These are phyloP conservation scores for Tanacetum coccineum DNA, from an alignment of 129 eudicot species.

Conservation along the genomic window DNA sequence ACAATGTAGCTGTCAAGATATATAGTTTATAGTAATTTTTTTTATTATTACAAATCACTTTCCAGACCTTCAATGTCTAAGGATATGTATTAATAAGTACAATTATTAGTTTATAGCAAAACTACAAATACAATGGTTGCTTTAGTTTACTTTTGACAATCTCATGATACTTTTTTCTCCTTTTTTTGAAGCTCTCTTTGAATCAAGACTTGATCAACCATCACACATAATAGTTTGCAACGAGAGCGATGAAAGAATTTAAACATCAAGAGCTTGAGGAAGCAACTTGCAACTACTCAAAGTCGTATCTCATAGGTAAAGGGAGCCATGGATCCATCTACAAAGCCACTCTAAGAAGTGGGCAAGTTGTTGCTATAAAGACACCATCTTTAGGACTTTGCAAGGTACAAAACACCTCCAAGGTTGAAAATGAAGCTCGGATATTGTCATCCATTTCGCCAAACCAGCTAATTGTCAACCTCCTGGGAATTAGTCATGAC, in stretches of 20 bases:
- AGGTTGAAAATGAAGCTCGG: slow-evolving; percentile 62
- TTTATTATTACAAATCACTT: neutral
- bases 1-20: neutral
- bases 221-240: slow-evolving; percentile 1
- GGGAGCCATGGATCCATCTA: slow-evolving; percentile 91
- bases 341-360: slow-evolving; percentile 50
- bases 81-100: too few relatives aligned
- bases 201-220: slow-evolving; percentile 18
- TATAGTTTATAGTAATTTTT: neutral
- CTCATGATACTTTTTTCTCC: neutral
- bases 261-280: slow-evolving; percentile 49
- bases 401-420: slow-evolving; percentile 64
- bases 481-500: slow-evolving; percentile 51
- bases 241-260: slow-evolving; percentile 43
- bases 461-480: slow-evolving; percentile 32
- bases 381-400: slow-evolving; percentile 65
- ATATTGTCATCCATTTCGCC: slow-evolving; percentile 50
- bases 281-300: slow-evolving; percentile 65
- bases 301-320: slow-evolving; percentile 53
- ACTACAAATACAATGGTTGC: neutral
- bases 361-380: slow-evolving; percentile 60
- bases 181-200: slow-evolving; percentile 12
- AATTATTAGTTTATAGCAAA: neutral
- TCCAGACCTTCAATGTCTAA: too few relatives aligned
- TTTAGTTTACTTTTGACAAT: neutral